These are phyloP conservation scores for Pleurostoma richardsiae DNA, from an alignment of 2,329 filamentous ascomycete species.

Conservation along the genomic window DNA sequence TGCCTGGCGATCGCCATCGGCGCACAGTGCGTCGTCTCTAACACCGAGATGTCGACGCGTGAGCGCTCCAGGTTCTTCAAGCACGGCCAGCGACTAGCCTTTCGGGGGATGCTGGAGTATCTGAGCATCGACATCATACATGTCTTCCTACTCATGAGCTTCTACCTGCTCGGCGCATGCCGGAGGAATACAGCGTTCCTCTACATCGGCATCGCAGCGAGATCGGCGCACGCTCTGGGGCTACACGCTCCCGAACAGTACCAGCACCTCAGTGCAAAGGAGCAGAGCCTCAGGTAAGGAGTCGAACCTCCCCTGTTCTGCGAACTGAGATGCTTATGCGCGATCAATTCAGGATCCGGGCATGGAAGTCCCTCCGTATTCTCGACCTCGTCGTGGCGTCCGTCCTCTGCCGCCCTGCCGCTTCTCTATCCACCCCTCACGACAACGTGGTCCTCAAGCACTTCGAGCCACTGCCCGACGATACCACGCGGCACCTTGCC, in stretches of 20 bases:
- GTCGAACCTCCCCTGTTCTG: too few relatives aligned
- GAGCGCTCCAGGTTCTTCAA: conserved; percentile 10
- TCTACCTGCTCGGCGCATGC: conserved; percentile 55
- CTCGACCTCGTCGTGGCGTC: too few relatives aligned
- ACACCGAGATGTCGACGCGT: conserved; percentile 6
- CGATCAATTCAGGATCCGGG: too few relatives aligned
- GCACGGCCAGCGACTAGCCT: conserved; percentile 25
- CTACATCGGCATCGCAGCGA: conserved; percentile 55
- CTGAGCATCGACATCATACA: conserved; percentile 48
- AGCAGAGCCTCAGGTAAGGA: too few relatives aligned
- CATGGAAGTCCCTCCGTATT: too few relatives aligned
- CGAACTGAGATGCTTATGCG: too few relatives aligned
- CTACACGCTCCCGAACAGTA: conserved; percentile 37
- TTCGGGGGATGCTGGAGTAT: conserved; percentile 46
- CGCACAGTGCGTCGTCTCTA: too few relatives aligned
- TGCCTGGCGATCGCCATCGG: conserved; percentile 5
- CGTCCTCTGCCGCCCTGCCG: too few relatives aligned
- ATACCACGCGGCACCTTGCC: too few relatives aligned
- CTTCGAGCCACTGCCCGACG: too few relatives aligned
- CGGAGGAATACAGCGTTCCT: conserved; percentile 57
- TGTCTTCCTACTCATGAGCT: conserved; percentile 50
- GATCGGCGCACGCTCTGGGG: conserved; percentile 52
- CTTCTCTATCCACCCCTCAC: too few relatives aligned
- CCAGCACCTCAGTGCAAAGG: conserved; percentile 2
- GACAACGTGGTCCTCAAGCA: too few relatives aligned